These are phyloP conservation scores for Hypoxylon sp. DNA, from an alignment of 2,329 filamentous ascomycete genomes.

Conservation along the genomic window DNA sequence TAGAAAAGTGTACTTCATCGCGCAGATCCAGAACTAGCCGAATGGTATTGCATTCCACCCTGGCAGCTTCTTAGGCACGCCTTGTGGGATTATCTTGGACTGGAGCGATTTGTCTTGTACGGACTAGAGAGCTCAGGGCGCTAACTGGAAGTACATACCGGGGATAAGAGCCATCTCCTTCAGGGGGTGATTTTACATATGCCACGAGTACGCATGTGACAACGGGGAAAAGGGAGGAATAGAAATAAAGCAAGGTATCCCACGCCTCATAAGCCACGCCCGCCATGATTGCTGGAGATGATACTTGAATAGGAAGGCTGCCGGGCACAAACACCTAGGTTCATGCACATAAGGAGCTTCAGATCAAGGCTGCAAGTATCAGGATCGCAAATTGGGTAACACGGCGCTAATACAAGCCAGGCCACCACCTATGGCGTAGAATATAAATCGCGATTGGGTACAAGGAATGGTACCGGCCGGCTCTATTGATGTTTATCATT, in stretches of 20 bases:
- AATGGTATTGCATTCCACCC: neutral
- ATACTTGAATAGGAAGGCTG: slow-evolving; percentile 29
- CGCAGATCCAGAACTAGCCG: neutral
- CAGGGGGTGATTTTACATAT: neutral
- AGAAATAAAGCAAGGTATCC: neutral
- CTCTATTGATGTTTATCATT: slow-evolving; percentile 1
- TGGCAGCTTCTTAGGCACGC: neutral
- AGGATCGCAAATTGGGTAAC: neutral
- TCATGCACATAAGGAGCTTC: neutral
- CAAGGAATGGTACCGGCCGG: slow-evolving; percentile 4
- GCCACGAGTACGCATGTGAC: slow-evolving; percentile 8
- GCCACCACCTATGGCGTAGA: slow-evolving; percentile 1
- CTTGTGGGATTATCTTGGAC: neutral
- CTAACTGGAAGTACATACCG: slow-evolving; percentile 1
- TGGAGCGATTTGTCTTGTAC: neutral
- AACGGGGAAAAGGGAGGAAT: neutral
- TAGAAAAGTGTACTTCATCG: neutral
- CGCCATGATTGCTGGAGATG: neutral
- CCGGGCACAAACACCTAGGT: neutral
- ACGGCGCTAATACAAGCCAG: neutral
- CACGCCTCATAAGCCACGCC: slow-evolving; percentile 2
- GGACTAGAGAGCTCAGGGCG: slow-evolving; percentile 6
- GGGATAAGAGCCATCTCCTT: slow-evolving; percentile 3
- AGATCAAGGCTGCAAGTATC: neutral
- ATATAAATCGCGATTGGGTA: slow-evolving; percentile 1